Evolutionary conservation across 305 asterid genomes (phyloP).

Genomic region (Solanum hybrid): DNA sequence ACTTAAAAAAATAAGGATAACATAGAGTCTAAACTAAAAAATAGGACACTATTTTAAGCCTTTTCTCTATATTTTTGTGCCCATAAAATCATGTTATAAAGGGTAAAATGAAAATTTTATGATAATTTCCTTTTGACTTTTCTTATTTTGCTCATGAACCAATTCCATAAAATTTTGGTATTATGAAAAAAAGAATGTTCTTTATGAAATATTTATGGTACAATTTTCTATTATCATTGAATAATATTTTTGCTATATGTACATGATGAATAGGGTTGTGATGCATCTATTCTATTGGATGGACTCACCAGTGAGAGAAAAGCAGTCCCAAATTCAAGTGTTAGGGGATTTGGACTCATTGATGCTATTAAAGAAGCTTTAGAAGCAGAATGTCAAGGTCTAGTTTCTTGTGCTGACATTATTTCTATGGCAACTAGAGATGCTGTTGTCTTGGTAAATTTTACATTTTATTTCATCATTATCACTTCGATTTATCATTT

Average conservation of each 20-base stretch:
- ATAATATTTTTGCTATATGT: not conserved
- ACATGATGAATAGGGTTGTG: constrained; percentile 34
- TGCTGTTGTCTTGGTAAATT: constrained; percentile 37
- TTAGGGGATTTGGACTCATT: not conserved
- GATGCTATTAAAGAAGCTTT: constrained; percentile 9
- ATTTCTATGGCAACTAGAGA: constrained; percentile 52
- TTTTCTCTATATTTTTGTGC: too few relatives aligned
- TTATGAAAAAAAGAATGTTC: not conserved
- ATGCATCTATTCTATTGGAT: constrained; percentile 45
- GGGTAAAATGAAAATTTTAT: not conserved
- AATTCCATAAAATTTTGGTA: not conserved
- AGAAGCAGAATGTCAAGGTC: constrained; percentile 7
- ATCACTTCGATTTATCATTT: not conserved
- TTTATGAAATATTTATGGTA: not conserved
- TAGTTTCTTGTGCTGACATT: constrained; percentile 60
- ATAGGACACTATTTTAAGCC: too few relatives aligned
- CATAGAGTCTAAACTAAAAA: too few relatives aligned
- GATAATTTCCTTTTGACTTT: not conserved
- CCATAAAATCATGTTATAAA: too few relatives aligned
- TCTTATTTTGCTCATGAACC: not conserved
- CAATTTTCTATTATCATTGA: not conserved
- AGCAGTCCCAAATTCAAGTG: not conserved
- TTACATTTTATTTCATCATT: not conserved
- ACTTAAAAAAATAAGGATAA: too few relatives aligned
- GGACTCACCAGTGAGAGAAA: constrained; percentile 22